Percentiles rank a stretch among this genome's conserved stretches.
phyloP scores from a whole-genome alignment of 2,329 filamentous ascomycete species.

The Ceratocystiopsis sp. region DNA sequence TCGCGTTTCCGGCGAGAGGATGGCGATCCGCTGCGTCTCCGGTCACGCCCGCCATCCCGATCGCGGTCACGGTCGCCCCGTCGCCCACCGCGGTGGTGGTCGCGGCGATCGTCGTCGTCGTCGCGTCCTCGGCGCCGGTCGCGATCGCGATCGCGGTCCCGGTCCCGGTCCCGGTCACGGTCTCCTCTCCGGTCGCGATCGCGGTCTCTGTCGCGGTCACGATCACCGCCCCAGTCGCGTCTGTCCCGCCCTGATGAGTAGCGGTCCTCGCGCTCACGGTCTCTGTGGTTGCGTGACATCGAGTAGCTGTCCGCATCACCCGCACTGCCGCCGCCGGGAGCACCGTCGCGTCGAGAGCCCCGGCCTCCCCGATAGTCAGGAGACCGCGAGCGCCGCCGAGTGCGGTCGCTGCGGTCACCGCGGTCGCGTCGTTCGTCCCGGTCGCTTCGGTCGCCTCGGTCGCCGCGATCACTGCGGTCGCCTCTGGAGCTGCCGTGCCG shows the following conservation, averaged over 20 bases:
- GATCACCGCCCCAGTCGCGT: conserved; percentile 27
- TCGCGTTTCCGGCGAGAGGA: conserved; percentile 72
- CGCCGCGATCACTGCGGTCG: conserved; percentile 6
- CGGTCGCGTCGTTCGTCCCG: conserved; percentile 10
- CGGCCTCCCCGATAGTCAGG: conserved; percentile 54
- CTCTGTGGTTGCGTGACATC: conserved; percentile 79
- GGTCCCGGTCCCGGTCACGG: conserved; percentile 19
- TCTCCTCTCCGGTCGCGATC: conserved; percentile 26
- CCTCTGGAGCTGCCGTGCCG: conserved; percentile 28
- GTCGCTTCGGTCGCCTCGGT: conserved; percentile 12
- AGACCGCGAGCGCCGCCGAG: conserved; percentile 58
- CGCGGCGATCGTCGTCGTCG: conserved; percentile 46
- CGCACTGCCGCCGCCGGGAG: background rate
- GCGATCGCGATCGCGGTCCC: conserved; percentile 29
- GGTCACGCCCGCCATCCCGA: conserved; percentile 34
- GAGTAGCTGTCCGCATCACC: conserved; percentile 62
- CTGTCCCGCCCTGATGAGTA: conserved; percentile 49
- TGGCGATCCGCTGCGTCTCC: conserved; percentile 60
- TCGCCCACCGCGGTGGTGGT: conserved; percentile 35
- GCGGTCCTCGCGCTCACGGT: conserved; percentile 83
- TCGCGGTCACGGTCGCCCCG: conserved; percentile 32
- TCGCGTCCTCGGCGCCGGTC: conserved; percentile 33
- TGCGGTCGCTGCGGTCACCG: conserved; percentile 29
- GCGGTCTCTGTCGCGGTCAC: conserved; percentile 39
- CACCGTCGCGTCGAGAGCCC: conserved; percentile 27